Conservation (phyloP, 306 rosid species). For the Acacia crassicarpa region DNA sequence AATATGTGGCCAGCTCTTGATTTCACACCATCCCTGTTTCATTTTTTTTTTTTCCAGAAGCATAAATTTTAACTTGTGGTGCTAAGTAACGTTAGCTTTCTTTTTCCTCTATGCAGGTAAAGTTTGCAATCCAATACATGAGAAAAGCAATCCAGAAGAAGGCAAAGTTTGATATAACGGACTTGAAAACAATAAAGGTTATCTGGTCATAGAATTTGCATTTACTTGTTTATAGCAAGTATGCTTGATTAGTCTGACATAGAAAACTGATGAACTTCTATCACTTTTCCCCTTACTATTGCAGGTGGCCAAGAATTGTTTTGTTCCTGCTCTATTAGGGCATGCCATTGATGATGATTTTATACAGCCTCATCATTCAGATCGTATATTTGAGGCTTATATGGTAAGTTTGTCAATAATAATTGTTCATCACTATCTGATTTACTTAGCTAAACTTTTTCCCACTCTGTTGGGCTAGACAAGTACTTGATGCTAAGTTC, state of each 20-base stretch:
- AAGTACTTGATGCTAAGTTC: not conserved
- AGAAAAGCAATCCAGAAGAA: slow-evolving; percentile 90
- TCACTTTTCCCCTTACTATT: slow-evolving; percentile 12
- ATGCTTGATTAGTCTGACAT: slow-evolving; percentile 25
- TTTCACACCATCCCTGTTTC: slow-evolving; percentile 1
- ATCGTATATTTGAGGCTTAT: slow-evolving; percentile 84
- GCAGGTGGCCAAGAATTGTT: slow-evolving; percentile 93
- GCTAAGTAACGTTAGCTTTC: slow-evolving; percentile 18
- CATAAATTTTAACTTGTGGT: not conserved
- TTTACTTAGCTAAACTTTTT: not conserved
- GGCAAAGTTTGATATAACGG: slow-evolving; percentile 90
- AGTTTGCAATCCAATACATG: slow-evolving; percentile 98
- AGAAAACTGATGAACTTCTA: slow-evolving; percentile 11
- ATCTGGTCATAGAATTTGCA: slow-evolving; percentile 10
- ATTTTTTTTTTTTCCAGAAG: slow-evolving; percentile 2
- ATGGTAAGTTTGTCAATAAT: slow-evolving; percentile 54
- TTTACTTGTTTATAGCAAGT: not conserved
- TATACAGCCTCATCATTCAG: slow-evolving; percentile 92
- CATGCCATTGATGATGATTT: slow-evolving; percentile 97
- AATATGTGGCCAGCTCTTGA: not conserved
- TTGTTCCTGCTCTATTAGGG: slow-evolving; percentile 89
- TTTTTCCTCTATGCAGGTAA: slow-evolving; percentile 58
- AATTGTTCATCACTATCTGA: not conserved
- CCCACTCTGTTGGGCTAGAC: not conserved
- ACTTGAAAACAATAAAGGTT: slow-evolving; percentile 89